Evolutionary conservation across 345 rosid species (phyloP).

Genomic region (Erysimum cheiranthoides): DNA sequence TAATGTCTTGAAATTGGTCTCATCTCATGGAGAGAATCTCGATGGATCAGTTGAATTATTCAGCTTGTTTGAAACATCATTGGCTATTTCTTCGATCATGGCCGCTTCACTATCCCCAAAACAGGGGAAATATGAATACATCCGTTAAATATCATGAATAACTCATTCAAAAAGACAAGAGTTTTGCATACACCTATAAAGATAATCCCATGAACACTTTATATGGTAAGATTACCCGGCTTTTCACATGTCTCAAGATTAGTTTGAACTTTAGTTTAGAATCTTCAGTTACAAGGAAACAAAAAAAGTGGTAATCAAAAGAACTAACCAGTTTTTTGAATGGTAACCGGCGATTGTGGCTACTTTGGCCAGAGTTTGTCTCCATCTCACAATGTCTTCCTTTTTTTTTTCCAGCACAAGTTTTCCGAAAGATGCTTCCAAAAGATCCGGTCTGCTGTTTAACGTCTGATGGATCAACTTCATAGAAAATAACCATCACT

Average conservation of each 20-base stretch:
- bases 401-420: neutral
- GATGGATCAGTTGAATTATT: neutral
- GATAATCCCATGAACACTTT: too few species aligned
- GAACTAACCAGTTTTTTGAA: slow-evolving; percentile 1
- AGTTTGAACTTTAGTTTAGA: neutral
- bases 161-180: neutral
- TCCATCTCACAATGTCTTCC: slow-evolving; percentile 6
- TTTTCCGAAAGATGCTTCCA: neutral
- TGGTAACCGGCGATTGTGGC: slow-evolving; percentile 18
- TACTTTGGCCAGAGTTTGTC: slow-evolving; percentile 8
- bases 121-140: neutral
- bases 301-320: neutral
- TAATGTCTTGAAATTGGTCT: neutral
- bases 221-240: too few species aligned
- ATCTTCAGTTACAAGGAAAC: neutral
- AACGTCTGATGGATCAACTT: slow-evolving; percentile 15
- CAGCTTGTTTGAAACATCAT: slow-evolving; percentile 24
- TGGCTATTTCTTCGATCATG: slow-evolving; percentile 28
- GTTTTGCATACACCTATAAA: neutral
- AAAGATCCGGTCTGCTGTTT: slow-evolving; percentile 1
- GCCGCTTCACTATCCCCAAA: slow-evolving; percentile 13
- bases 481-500: slow-evolving; percentile 23
- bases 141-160: neutral
- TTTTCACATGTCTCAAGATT: neutral
- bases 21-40: slow-evolving; percentile 24